Conservation (phyloP, 208 protist genomes). For the Porcisia deanei region DNA sequence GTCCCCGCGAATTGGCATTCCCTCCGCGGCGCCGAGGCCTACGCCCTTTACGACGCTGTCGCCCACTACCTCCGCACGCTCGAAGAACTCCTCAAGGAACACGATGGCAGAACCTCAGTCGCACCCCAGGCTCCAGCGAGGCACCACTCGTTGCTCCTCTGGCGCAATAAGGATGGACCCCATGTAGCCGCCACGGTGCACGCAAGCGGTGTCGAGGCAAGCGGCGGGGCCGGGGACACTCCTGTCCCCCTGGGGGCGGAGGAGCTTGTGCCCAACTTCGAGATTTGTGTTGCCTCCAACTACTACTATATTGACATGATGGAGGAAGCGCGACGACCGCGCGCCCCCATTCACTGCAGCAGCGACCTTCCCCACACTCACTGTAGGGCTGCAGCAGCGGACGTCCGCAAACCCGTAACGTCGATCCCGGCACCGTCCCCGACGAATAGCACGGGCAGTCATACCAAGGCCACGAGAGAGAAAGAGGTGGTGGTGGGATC, state of each 20-base stretch:
- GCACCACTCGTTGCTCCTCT: conserved; percentile 24
- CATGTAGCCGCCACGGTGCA: background rate
- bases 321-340: conserved; percentile 31
- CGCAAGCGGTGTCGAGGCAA: background rate
- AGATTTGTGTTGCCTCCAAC: conserved; percentile 57
- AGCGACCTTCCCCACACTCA: background rate
- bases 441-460: background rate
- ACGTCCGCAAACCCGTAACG: background rate
- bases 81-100: conserved; percentile 30
- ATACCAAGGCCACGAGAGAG: background rate
- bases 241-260: background rate
- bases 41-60: conserved; percentile 64
- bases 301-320: conserved; percentile 63
- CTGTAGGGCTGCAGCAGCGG: background rate
- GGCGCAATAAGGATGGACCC: conserved; percentile 13
- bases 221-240: background rate
- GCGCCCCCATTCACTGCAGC: background rate
- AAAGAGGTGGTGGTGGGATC: background rate
- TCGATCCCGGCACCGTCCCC: background rate
- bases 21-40: conserved; percentile 43
- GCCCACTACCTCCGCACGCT: conserved; percentile 47
- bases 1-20: conserved; percentile 20
- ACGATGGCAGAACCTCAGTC: conserved; percentile 17
- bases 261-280: conserved; percentile 38
- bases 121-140: conserved; percentile 7